These are phyloP conservation scores for Leonotis leonurus DNA, from an alignment of 257 asterid genomes.

Conservation along the genomic window DNA sequence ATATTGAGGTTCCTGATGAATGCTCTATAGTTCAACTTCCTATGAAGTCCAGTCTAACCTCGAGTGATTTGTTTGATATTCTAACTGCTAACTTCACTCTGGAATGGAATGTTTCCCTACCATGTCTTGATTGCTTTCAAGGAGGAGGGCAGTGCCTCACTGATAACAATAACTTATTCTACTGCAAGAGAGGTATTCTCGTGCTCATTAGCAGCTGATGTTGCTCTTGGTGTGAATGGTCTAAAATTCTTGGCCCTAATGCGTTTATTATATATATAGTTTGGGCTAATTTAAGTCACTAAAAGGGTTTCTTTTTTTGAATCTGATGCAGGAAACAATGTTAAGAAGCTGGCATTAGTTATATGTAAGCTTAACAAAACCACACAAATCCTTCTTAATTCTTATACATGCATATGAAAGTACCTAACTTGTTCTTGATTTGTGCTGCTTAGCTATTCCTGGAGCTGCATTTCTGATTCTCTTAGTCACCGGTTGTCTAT, in stretches of 20 bases:
- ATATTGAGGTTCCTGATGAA: not conserved
- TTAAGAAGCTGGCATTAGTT: not conserved
- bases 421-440: not conserved
- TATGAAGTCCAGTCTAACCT: not conserved
- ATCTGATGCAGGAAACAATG: constrained; percentile 5
- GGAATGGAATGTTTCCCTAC: constrained; percentile 30
- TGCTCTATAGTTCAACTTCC: constrained; percentile 26
- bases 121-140: constrained; percentile 21
- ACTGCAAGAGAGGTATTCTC: constrained; percentile 26
- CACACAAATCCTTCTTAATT: too few relatives aligned
- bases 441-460: constrained; percentile 25
- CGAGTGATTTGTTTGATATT: not conserved
- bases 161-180: not conserved
- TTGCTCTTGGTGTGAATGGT: not conserved
- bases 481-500: not conserved
- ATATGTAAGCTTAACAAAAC: constrained; percentile 10
- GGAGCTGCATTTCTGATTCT: constrained; percentile 17
- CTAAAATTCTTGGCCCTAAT: too few relatives aligned
- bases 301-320: not conserved
- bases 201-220: not conserved
- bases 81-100: constrained; percentile 17
- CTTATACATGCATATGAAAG: not conserved
- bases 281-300: not conserved
- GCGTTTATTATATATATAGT: too few relatives aligned
- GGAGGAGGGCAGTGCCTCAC: constrained; percentile 35